A percentile compares a stretch with the other conserved stretches of the same genome.
These are phyloP conservation scores for Podila clonocystis DNA, from an alignment of 192 early-diverging fungal genomes.

Conservation along the genomic window DNA sequence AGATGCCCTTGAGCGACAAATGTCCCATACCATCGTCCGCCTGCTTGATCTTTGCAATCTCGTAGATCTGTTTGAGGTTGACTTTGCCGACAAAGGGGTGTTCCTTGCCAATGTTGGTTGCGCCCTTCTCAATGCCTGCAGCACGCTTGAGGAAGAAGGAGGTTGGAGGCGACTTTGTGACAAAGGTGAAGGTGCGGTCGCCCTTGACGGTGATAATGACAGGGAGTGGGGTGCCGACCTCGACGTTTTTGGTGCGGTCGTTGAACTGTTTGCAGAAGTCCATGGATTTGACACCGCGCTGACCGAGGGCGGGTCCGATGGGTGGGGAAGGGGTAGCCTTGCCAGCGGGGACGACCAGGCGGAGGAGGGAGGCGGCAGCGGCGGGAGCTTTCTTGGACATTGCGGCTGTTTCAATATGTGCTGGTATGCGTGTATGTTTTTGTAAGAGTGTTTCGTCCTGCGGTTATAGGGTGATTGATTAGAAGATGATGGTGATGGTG, in stretches of 20 bases:
- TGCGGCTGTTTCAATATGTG: background rate
- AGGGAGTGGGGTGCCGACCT: conserved; percentile 84
- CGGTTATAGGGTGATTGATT: too few relatives aligned
- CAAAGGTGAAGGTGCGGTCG: conserved; percentile 93
- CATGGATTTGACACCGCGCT: conserved; percentile 96
- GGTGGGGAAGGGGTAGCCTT: conserved; percentile 96
- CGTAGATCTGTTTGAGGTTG: conserved; percentile 93
- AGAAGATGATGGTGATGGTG: too few relatives aligned
- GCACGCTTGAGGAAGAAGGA: conserved; percentile 88
- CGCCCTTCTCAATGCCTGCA: conserved; percentile 89
- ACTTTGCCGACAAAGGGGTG: conserved; percentile 75
- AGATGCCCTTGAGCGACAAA: conserved; percentile 74
- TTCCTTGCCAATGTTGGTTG: conserved; percentile 79
- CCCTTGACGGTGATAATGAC: conserved; percentile 87
- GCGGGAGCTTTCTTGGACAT: conserved; percentile 53
- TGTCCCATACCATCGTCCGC: conserved; percentile 82
- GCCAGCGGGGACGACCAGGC: conserved; percentile 86
- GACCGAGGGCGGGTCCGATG: conserved; percentile 95
- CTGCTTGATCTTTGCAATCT: conserved; percentile 92
- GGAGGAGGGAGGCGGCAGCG: conserved; percentile 56
- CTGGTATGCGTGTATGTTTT: background rate
- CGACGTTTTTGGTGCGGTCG: conserved; percentile 90
- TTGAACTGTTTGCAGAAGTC: conserved; percentile 99
- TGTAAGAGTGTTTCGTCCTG: background rate
- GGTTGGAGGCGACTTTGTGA: conserved; percentile 87